These are phyloP conservation scores for Cardamine chenopodiifolia DNA, from an alignment of 345 rosid species.

Conservation along the genomic window DNA sequence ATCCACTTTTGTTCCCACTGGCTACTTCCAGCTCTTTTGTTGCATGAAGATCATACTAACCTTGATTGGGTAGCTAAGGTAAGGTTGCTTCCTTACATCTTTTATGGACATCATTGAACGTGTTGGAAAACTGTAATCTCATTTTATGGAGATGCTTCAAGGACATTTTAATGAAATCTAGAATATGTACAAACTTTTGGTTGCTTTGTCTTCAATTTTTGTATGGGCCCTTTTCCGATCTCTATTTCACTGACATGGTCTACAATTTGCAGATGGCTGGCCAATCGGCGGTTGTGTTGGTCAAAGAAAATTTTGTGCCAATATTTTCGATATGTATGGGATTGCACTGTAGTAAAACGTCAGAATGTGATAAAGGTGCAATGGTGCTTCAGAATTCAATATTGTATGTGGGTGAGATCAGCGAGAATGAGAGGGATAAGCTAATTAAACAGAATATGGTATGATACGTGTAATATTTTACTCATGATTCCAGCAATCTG, in stretches of 20 bases:
- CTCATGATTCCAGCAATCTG: slow-evolving; percentile 30
- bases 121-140: slow-evolving; percentile 5
- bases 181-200: slow-evolving; percentile 5
- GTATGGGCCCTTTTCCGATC: neutral
- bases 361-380: slow-evolving; percentile 66
- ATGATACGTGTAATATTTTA: slow-evolving; percentile 30
- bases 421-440: slow-evolving; percentile 81
- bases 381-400: slow-evolving; percentile 69
- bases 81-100: slow-evolving; percentile 28
- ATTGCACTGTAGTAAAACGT: slow-evolving; percentile 66
- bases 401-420: slow-evolving; percentile 62
- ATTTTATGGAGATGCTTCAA: slow-evolving; percentile 6
- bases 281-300: slow-evolving; percentile 59
- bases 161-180: neutral
- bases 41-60: slow-evolving; percentile 60
- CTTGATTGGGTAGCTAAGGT: slow-evolving; percentile 85
- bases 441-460: slow-evolving; percentile 90
- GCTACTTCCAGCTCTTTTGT: slow-evolving; percentile 87
- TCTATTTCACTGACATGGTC: slow-evolving; percentile 5
- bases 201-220: slow-evolving; percentile 10
- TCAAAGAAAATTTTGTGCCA: slow-evolving; percentile 77
- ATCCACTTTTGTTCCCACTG: slow-evolving; percentile 78
- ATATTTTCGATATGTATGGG: slow-evolving; percentile 83
- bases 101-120: slow-evolving; percentile 15
- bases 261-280: slow-evolving; percentile 64